A percentile compares a stretch with the other conserved stretches of the same genome.
phyloP scores from a whole-genome alignment of 2,329 filamentous ascomycete genomes.

The Bipolaris zeicola region DNA sequence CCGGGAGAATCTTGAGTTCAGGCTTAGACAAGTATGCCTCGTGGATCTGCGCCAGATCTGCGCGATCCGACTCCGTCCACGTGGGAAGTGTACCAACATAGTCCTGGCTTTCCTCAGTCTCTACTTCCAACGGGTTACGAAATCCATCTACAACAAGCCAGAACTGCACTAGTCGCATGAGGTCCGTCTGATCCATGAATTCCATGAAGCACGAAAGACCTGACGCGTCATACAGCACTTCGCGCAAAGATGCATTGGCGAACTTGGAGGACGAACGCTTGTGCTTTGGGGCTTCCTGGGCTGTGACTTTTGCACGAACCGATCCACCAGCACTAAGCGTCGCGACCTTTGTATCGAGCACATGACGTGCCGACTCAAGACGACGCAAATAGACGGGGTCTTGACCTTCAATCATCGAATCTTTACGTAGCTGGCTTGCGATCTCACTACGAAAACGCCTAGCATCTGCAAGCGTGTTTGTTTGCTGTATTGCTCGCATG shows the following conservation, averaged over 20 bases:
- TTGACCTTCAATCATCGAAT: conserved; percentile 76
- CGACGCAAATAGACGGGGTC: conserved; percentile 87
- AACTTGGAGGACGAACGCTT: conserved; percentile 64
- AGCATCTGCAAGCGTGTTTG: conserved; percentile 90
- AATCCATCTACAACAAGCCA: conserved; percentile 98
- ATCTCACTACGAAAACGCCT: conserved; percentile 91
- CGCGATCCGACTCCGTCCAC: conserved; percentile 84
- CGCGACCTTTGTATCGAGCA: conserved; percentile 87
- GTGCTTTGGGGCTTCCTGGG: conserved; percentile 47
- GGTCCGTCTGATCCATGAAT: conserved; percentile 90
- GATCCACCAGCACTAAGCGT: conserved; percentile 73
- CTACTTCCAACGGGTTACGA: conserved; percentile 89
- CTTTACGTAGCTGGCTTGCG: conserved; percentile 86
- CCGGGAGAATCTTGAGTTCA: conserved; percentile 77
- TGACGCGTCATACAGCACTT: conserved; percentile 87
- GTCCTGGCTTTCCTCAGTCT: conserved; percentile 68
- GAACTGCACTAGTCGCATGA: conserved; percentile 93
- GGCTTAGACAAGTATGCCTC: conserved; percentile 84
- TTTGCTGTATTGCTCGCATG: conserved; percentile 83
- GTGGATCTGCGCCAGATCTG: conserved; percentile 88
- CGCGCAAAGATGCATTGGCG: conserved; percentile 76
- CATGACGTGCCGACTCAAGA: conserved; percentile 86
- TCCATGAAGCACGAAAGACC: conserved; percentile 99
- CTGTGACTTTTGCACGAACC: conserved; percentile 47
- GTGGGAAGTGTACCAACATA: conserved; percentile 57